These are phyloP conservation scores for Saksenaea oblongispora DNA, from an alignment of 371 early-diverging fungal genomes.

Conservation along the genomic window DNA sequence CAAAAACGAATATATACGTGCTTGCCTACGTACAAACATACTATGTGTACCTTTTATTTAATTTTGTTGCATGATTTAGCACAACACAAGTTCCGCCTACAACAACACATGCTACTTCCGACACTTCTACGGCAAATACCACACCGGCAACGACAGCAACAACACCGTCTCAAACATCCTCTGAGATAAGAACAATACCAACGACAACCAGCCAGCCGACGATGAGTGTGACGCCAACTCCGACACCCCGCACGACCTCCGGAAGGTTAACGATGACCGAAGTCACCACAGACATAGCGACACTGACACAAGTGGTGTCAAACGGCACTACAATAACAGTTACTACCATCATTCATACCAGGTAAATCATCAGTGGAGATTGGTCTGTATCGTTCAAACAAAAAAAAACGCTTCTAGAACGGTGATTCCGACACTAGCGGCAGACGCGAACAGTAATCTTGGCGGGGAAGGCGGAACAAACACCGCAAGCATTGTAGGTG, in stretches of 20 bases:
- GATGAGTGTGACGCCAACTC: not conserved
- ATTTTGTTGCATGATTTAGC: not conserved
- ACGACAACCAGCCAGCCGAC: not conserved
- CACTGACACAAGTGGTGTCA: slow-evolving; percentile 21
- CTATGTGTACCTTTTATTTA: not conserved
- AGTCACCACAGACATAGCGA: slow-evolving; percentile 22
- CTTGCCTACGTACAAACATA: too few relatives aligned
- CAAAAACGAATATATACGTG: too few relatives aligned
- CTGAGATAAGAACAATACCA: not conserved
- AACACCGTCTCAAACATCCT: slow-evolving; percentile 4
- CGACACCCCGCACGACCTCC: not conserved
- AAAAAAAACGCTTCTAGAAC: slow-evolving; percentile 14
- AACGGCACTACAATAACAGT: slow-evolving; percentile 29
- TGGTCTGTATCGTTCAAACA: too few relatives aligned
- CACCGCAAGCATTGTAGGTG: slow-evolving; percentile 25
- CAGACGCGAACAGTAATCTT: slow-evolving; percentile 6
- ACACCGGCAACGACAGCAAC: not conserved
- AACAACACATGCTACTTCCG: slow-evolving; percentile 1
- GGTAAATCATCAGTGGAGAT: slow-evolving; percentile 21
- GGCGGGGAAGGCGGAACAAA: not conserved
- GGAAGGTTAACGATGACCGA: slow-evolving; percentile 2
- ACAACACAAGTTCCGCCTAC: not conserved
- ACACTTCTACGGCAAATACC: not conserved
- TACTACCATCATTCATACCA: slow-evolving; percentile 33
- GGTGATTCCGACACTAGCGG: slow-evolving; percentile 29